phyloP scores from a whole-genome alignment of 768 basidiomycete species.

The Grammothele lineata region DNA sequence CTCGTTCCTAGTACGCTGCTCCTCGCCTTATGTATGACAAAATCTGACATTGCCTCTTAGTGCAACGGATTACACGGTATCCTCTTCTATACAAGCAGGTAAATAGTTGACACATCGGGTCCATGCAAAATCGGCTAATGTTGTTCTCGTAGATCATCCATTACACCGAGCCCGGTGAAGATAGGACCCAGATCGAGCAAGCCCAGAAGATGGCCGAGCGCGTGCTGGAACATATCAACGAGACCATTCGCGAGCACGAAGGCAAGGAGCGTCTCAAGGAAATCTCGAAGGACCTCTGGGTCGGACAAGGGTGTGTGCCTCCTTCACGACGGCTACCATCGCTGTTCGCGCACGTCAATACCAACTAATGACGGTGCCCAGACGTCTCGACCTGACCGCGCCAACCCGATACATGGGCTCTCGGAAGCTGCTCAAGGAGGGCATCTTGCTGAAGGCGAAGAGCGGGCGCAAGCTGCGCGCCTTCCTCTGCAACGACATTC shows the following conservation, averaged over 20 bases:
- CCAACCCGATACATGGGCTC: slow-evolving; percentile 82
- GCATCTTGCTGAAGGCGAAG: slow-evolving; percentile 73
- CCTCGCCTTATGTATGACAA: background rate
- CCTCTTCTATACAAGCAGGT: slow-evolving; percentile 85
- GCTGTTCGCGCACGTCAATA: background rate
- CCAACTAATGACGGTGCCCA: slow-evolving; percentile 18
- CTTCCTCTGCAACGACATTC: slow-evolving; percentile 85
- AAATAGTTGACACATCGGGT: slow-evolving; percentile 5
- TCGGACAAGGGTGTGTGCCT: slow-evolving; percentile 69
- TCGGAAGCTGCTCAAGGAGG: slow-evolving; percentile 78
- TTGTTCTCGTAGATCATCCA: slow-evolving; percentile 55
- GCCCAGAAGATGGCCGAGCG: slow-evolving; percentile 65
- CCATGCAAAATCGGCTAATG: background rate
- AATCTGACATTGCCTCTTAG: slow-evolving; percentile 43
- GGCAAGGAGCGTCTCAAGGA: slow-evolving; percentile 66
- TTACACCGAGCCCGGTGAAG: slow-evolving; percentile 69
- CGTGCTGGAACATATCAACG: slow-evolving; percentile 81
- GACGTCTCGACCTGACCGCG: slow-evolving; percentile 84
- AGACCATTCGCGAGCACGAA: slow-evolving; percentile 82
- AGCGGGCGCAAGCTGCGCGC: slow-evolving; percentile 74
- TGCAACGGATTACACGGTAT: slow-evolving; percentile 95
- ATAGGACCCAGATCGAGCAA: slow-evolving; percentile 48
- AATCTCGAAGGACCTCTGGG: slow-evolving; percentile 80
- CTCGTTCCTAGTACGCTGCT: slow-evolving; percentile 76
- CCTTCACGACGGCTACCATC: background rate